Conservation (phyloP, 192 early-diverging fungal genomes). For the Entomortierella lignicola region DNA sequence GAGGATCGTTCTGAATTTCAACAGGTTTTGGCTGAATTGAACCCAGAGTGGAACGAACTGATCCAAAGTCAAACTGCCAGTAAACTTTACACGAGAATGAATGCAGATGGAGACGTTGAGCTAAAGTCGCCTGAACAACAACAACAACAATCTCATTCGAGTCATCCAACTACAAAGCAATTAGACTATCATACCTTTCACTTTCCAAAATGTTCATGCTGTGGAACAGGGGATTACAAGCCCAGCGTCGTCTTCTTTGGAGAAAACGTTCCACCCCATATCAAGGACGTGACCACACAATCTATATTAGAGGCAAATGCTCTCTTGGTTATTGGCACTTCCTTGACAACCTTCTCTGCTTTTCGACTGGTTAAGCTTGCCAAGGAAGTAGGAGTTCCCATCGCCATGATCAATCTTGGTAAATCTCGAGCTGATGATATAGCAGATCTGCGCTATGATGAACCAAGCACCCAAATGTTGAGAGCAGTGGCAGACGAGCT, state of each 20-base stretch:
- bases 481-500: slow-evolving; percentile 27
- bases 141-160: neutral
- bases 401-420: slow-evolving; percentile 82
- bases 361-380: slow-evolving; percentile 80
- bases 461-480: slow-evolving; percentile 48
- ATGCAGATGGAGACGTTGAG: slow-evolving; percentile 53
- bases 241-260: slow-evolving; percentile 92
- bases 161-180: neutral
- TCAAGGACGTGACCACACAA: slow-evolving; percentile 66
- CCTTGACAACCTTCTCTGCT: slow-evolving; percentile 86
- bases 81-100: slow-evolving; percentile 63
- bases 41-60: slow-evolving; percentile 73
- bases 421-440: slow-evolving; percentile 79
- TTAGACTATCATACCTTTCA: slow-evolving; percentile 70
- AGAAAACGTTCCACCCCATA: slow-evolving; percentile 74
- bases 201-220: slow-evolving; percentile 78
- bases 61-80: slow-evolving; percentile 50
- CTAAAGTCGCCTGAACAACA: slow-evolving; percentile 25
- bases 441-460: slow-evolving; percentile 60
- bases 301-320: slow-evolving; percentile 70
- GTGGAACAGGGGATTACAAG: slow-evolving; percentile 72
- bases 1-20: slow-evolving; percentile 74
- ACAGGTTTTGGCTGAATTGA: slow-evolving; percentile 67
- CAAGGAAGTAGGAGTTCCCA: slow-evolving; percentile 64
- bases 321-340: slow-evolving; percentile 84